phyloP scores from a whole-genome alignment of 2,329 filamentous ascomycete genomes.

The Neopestalotiopsis rosae region DNA sequence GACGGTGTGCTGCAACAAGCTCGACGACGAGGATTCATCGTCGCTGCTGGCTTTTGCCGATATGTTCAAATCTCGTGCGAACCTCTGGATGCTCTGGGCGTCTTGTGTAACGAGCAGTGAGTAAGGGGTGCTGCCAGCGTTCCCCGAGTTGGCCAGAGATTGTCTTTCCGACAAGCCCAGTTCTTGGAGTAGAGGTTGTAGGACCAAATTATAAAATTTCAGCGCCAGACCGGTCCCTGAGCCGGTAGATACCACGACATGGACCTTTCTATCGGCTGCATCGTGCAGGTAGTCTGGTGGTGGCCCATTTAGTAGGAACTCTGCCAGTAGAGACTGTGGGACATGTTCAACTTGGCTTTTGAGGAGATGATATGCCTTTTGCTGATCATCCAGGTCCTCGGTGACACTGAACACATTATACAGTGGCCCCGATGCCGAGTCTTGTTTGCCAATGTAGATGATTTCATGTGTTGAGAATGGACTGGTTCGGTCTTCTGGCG shows the following conservation, averaged over 20 bases:
- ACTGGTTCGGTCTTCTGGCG: not conserved
- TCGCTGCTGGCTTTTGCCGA: conserved; percentile 19
- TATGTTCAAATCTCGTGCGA: conserved; percentile 53
- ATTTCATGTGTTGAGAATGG: conserved; percentile 36
- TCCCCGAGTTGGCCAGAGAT: not conserved
- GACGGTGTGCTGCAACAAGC: conserved; percentile 57
- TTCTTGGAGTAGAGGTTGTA: conserved; percentile 60
- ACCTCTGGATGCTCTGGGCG: conserved; percentile 65
- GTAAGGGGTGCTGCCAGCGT: conserved; percentile 40
- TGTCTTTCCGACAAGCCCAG: conserved; percentile 43
- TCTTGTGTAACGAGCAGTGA: conserved; percentile 67
- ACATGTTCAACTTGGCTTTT: conserved; percentile 39
- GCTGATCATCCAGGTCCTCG: conserved; percentile 30
- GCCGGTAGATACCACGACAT: conserved; percentile 70
- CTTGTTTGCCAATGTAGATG: conserved; percentile 31
- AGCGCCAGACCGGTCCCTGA: conserved; percentile 67
- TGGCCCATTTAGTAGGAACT: conserved; percentile 40
- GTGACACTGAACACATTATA: conserved; percentile 46
- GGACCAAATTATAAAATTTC: conserved; percentile 57
- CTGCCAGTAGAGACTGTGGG: conserved; percentile 41
- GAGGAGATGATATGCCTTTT: conserved; percentile 31
- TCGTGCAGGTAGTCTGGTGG: conserved; percentile 48
- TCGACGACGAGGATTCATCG: not conserved
- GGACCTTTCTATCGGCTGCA: conserved; percentile 42
- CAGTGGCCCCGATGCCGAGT: not conserved